Percentiles rank a stretch among this genome's conserved stretches.
Evolutionary conservation across 257 asterid species (phyloP).

Genomic region (Anisodus tanguticus): DNA sequence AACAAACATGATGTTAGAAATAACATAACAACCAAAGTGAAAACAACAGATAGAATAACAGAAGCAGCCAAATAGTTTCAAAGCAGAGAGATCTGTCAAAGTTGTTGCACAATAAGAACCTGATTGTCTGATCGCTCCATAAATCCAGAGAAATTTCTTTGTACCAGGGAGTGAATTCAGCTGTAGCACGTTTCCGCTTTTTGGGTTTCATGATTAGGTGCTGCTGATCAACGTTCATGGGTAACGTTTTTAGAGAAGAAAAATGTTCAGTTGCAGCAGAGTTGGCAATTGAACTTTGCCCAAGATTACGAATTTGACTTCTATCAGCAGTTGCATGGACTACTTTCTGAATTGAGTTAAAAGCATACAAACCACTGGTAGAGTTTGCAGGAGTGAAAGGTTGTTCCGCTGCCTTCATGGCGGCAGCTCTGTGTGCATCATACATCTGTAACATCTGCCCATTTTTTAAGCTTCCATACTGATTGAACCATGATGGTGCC

Average conservation of each 20-base stretch:
- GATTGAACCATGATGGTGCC: constrained; percentile 88
- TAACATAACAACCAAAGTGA: constrained; percentile 2
- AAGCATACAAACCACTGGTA: constrained; percentile 45
- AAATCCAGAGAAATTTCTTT: constrained; percentile 60
- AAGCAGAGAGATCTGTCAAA: neutral
- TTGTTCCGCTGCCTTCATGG: constrained; percentile 48
- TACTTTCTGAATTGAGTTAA: constrained; percentile 49
- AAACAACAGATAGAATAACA: neutral
- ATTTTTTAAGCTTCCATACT: constrained; percentile 66
- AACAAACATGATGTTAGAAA: constrained; percentile 24
- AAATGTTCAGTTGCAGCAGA: constrained; percentile 42
- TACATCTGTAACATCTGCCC: constrained; percentile 54
- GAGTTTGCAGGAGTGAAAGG: constrained; percentile 49
- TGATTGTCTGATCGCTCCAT: constrained; percentile 45
- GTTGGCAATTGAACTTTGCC: constrained; percentile 41
- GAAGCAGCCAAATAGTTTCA: constrained; percentile 1
- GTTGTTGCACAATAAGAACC: constrained; percentile 46
- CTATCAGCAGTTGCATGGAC: constrained; percentile 46
- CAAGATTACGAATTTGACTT: constrained; percentile 41
- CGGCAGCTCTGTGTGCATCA: constrained; percentile 46
- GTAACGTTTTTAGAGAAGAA: constrained; percentile 43
- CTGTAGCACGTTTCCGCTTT: constrained; percentile 61
- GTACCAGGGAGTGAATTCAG: constrained; percentile 65
- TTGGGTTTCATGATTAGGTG: constrained; percentile 47
- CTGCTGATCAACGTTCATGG: constrained; percentile 41